phyloP scores from a whole-genome alignment of 768 basidiomycete species.

The Lentinula aciculospora region DNA sequence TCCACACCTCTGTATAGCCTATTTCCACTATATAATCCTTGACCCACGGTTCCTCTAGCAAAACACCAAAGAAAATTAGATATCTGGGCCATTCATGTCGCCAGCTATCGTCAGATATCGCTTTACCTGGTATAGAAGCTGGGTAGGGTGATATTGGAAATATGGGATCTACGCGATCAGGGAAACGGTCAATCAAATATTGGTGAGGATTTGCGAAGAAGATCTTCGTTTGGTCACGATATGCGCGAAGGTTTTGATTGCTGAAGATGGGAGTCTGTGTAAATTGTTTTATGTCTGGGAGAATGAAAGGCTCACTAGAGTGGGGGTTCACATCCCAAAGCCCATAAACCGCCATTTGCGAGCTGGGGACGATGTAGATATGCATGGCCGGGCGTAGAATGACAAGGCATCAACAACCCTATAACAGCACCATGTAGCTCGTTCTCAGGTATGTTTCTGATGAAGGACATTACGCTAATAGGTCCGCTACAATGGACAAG shows the following conservation, averaged over 20 bases:
- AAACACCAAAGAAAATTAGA: constrained; percentile 77
- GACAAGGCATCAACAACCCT: constrained; percentile 92
- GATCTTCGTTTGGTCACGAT: constrained; percentile 75
- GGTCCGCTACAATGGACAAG: constrained; percentile 78
- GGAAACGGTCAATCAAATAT: constrained; percentile 69
- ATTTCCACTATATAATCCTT: constrained; percentile 36
- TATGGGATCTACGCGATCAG: constrained; percentile 45
- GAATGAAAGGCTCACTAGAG: constrained; percentile 48
- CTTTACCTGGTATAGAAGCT: constrained; percentile 40
- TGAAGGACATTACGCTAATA: constrained; percentile 64
- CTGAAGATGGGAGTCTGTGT: constrained; percentile 24
- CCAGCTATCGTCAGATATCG: constrained; percentile 42
- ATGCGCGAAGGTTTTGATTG: constrained; percentile 45
- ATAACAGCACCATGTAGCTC: constrained; percentile 43
- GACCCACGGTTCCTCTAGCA: constrained; percentile 54
- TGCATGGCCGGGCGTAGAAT: constrained; percentile 91
- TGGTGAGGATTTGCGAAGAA: constrained; percentile 70
- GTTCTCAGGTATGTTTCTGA: constrained; percentile 46
- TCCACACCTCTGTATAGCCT: constrained; percentile 66
- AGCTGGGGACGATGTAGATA: constrained; percentile 74
- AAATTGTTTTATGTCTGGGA: not conserved
- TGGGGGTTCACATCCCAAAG: constrained; percentile 91
- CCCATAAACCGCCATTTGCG: constrained; percentile 63
- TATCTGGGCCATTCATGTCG: constrained; percentile 77
- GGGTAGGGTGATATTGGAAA: constrained; percentile 65